Base-by-base conservation (phyloP, 2,329 filamentous ascomycete genomes). In the Pseudocercospora macadamiae region DNA sequence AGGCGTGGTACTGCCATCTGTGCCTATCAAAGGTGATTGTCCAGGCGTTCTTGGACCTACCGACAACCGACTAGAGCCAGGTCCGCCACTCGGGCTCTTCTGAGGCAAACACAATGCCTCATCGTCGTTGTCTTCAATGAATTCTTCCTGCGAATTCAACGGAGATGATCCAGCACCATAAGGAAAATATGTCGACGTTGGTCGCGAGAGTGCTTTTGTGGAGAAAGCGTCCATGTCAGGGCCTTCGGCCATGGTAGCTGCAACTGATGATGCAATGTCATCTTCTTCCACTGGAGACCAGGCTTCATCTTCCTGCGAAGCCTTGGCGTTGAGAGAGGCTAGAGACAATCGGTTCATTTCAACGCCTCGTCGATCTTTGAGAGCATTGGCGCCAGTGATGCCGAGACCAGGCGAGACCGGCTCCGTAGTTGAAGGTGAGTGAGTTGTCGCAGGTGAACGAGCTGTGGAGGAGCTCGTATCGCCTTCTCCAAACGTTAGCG, bases 271-370 rank as follows among this genome's bases (percentile, higher is more conserved):
- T 12, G 57, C 64, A 10, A 65, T n/a, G 21, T 60, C n/a, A n/a
- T n/a, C 65, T 25, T 62, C 60, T 21, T 64, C 61, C 56, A 64
- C 23, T 49, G 47, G 47, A 16, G 19, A n/a, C 47, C 47, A 49
- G 3, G 19, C 47, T 3, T 42, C 23, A 56, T 64, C 23, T 73
- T 72, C 52, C 78, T 73, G 57, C 81, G 77, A 25, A 82, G 73
- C 51, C 30, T 62, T 63, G 21, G 49, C 56, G 19, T 45, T 51
- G 3, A 64, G 45, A 16, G 62, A 64, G 5, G 44, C 34, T 25
- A 59, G 49, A 9, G 64, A 66, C 16, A 64, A 37, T 36, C 57
- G 59, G 32, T 55, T 55, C 8, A 60, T 23, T n/a, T 59, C 53
- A 5, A 54, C 34, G 16, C 30, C 54, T 1, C 57, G 49, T 28